Evolutionary conservation across 2,329 filamentous ascomycete genomes (phyloP), one percentile per base, ranked within the genome.

Genomic region (Emericellopsis atlantica): DNA sequence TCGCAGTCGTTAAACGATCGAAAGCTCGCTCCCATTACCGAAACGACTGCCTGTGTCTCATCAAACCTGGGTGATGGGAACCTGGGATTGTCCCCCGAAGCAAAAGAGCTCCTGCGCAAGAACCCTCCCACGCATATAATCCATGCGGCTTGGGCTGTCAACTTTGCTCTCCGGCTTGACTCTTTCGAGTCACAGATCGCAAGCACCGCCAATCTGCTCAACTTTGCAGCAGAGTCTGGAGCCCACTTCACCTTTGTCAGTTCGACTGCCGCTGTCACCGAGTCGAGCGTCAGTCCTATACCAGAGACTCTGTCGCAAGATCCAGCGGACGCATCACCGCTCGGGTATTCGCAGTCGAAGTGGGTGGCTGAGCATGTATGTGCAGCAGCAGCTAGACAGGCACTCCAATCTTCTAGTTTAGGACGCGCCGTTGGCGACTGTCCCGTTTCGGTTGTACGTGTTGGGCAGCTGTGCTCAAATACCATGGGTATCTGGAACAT

Each of bases 61-160:
- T 29, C 26, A 9, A 29, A 9, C 6, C 26, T 29, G 9, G 26
- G 6, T 3, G 6, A 29, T 9, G 9, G 6, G 9, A 6, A 29
- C 12, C 26, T 29, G 26, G 26, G 9, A 3, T 6, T 29, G 26
- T 29, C 26, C 26, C 26, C 6, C 12, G 26, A 29, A 12, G 26
- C 26, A 12, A 9, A 4, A 12, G 26, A 29, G 26, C 12, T 29
- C 9, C 8, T 29, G 26, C 26, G 26, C 12, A 3, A 12, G 26
- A 3, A 29, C 26, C 26, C 26, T 29, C 26, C 26, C 26, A 29
- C 26, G 26, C 26, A 29, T 1, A 23, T 72, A 8, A 66, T 76
- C 21, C 70, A 75, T 53, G 58, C 61, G 34, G 68, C 72, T 1
- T 74, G 72, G 72, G 57, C 67, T 0, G 72, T 76, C 18, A 75